These are phyloP conservation scores for Ophiostoma sp. DNA, from an alignment of 2,329 filamentous ascomycete species.

Conservation along the genomic window DNA sequence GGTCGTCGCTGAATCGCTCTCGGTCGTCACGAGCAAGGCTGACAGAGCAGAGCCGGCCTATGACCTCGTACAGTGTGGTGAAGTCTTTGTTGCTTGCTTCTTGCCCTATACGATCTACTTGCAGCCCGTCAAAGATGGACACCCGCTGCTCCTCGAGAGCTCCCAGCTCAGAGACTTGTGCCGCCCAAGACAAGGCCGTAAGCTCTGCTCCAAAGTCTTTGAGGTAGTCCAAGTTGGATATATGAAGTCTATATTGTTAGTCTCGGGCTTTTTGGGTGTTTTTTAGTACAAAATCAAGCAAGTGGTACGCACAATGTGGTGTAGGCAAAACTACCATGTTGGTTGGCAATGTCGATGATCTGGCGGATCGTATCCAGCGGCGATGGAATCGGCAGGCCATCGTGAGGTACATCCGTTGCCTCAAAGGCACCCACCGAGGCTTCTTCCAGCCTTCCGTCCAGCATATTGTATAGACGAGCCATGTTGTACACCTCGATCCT, in stretches of 20 bases:
- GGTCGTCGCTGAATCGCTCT: not conserved
- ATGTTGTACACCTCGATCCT: slow-evolving; percentile 20
- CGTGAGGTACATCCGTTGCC: not conserved
- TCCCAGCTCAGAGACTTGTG: slow-evolving; percentile 17
- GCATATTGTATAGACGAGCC: slow-evolving; percentile 6
- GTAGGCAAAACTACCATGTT: slow-evolving; percentile 21
- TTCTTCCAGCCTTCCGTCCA: slow-evolving; percentile 9
- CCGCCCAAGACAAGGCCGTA: slow-evolving; percentile 22
- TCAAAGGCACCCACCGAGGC: slow-evolving; percentile 14
- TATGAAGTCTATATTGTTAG: slow-evolving; percentile 24
- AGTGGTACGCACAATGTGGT: slow-evolving; percentile 24
- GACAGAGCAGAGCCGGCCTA: slow-evolving; percentile 23
- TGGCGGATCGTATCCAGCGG: slow-evolving; percentile 20
- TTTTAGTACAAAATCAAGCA: not conserved
- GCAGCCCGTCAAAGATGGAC: slow-evolving; percentile 19
- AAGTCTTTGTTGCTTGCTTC: not conserved
- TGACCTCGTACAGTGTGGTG: slow-evolving; percentile 20
- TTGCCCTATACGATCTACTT: not conserved
- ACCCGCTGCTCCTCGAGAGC: slow-evolving; percentile 14
- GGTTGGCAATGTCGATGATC: slow-evolving; percentile 16
- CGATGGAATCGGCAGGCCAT: slow-evolving; percentile 3
- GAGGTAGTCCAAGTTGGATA: slow-evolving; percentile 16
- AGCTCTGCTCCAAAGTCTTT: slow-evolving; percentile 19
- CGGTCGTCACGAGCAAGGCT: not conserved
- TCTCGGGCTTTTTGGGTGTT: not conserved